Evolutionary conservation across 176 grass and related monocot species (phyloP).

Genomic region (Bromus sterilis): DNA sequence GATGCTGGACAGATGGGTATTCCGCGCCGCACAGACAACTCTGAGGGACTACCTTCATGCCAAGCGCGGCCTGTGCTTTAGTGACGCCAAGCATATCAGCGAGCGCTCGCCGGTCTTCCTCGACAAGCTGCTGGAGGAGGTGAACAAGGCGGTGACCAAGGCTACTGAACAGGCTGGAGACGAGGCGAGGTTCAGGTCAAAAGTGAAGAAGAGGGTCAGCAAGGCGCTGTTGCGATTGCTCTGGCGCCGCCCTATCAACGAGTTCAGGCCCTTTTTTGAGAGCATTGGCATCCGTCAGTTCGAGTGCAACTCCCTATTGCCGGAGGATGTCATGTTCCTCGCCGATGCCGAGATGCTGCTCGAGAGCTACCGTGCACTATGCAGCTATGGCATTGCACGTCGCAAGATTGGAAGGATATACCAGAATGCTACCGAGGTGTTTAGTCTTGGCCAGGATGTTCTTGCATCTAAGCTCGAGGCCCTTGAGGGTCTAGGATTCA

Average conservation of each 20-base stretch:
- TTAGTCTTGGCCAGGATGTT: slow-evolving; percentile 16
- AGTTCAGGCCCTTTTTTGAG: slow-evolving; percentile 61
- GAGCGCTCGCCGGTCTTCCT: slow-evolving; percentile 37
- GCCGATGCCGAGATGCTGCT: slow-evolving; percentile 34
- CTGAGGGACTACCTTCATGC: slow-evolving; percentile 52
- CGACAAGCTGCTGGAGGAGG: slow-evolving; percentile 35
- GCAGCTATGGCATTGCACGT: slow-evolving; percentile 35
- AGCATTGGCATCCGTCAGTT: slow-evolving; percentile 34
- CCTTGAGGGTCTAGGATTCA: slow-evolving; percentile 45
- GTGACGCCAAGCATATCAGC: slow-evolving; percentile 45
- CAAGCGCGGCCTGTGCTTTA: slow-evolving; percentile 24
- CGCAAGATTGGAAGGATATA: slow-evolving; percentile 52
- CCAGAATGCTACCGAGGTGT: slow-evolving; percentile 19
- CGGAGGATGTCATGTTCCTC: slow-evolving; percentile 47
- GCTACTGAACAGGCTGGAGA: not conserved
- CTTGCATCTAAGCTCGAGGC: slow-evolving; percentile 34
- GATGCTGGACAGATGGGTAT: not conserved
- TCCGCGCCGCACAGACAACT: not conserved
- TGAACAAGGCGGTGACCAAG: slow-evolving; percentile 25
- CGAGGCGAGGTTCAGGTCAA: slow-evolving; percentile 1
- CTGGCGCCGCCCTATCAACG: slow-evolving; percentile 44
- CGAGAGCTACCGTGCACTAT: slow-evolving; percentile 31
- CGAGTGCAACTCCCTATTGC: slow-evolving; percentile 34
- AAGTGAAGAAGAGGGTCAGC: slow-evolving; percentile 3
- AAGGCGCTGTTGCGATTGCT: slow-evolving; percentile 27